Base-by-base conservation (phyloP, 78 protist species). In the Dictyostelium brefeldianum region DNA sequence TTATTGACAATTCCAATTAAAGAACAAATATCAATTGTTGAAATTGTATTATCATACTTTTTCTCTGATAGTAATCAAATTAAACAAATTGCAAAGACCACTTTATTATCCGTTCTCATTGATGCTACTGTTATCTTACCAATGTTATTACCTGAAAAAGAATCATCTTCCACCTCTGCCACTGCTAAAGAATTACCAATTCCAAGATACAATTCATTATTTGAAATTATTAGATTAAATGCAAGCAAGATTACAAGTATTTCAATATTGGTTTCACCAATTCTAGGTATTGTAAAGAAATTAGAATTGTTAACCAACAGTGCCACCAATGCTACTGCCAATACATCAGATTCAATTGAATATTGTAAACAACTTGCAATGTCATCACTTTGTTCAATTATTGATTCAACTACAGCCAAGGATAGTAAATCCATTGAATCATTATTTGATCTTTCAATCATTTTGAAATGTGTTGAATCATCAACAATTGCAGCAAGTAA, bases 301-400 rank as follows among this genome's bases (percentile, higher is more conserved):
- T 31, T 69, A 56, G 46, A 31, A 57, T 43, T 10, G 6, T 25
- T 5, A 4, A 7, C 54, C 1, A 25, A 71, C 46, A 51, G n/a
- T 51, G 54, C 4, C 0, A 46, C 17, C 20, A 18, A 5, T 9
- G 54, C 5, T 10, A 18, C 14, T 22, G 27, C 43, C 17, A 47
- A 29, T 67, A 18, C 18, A 15, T 17, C 25, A 41, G 79, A 73
- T 47, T 47, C 65, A 8, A 46, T 22, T 11, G 92, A 85, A 62
- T 85, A 74, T 48, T 75, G 80, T 48, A 85, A 85, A 71, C 92
- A 85, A 48, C 17, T 85, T 20, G 51, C 69, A 41, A 18, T 85
- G 56, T 12, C 31, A 8, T 69, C 92, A 43, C 27, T 85, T 20
- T 15, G 20, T 17, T 22, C 74, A 22, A 67, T 67, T 67, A 22